phyloP scores from a whole-genome alignment of 2,329 filamentous ascomycete species.

The Trichoderma atrobrunneum region DNA sequence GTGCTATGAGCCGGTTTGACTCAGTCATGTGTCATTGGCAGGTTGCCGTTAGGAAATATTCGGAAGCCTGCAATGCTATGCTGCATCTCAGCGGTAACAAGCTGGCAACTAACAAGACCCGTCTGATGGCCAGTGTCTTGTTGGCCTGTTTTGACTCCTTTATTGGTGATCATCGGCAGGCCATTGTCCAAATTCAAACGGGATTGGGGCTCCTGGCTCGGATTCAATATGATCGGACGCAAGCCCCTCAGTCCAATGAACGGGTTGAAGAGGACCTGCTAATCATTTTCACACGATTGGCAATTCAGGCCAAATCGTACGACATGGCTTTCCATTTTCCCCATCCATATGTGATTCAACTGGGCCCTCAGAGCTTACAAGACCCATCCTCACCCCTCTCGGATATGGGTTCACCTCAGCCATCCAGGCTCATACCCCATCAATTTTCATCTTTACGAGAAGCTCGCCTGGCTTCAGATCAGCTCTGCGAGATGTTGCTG shows the following conservation, averaged over 20 bases:
- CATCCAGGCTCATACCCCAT: slow-evolving; percentile 24
- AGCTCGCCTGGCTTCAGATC: slow-evolving; percentile 56
- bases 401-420: slow-evolving; percentile 42
- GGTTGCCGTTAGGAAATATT: slow-evolving; percentile 59
- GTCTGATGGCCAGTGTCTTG: slow-evolving; percentile 63
- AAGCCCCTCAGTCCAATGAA: slow-evolving; percentile 35
- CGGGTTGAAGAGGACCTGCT: slow-evolving; percentile 57
- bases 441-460: slow-evolving; percentile 51
- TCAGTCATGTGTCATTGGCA: slow-evolving; percentile 52
- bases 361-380: slow-evolving; percentile 32
- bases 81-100: slow-evolving; percentile 43
- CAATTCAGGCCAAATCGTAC: slow-evolving; percentile 65
- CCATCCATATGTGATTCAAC: slow-evolving; percentile 57
- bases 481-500: slow-evolving; percentile 54
- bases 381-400: slow-evolving; percentile 35
- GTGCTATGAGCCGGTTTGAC: slow-evolving; percentile 30
- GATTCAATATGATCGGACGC: slow-evolving; percentile 33
- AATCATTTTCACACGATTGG: slow-evolving; percentile 61
- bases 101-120: slow-evolving; percentile 48
- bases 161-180: slow-evolving; percentile 60
- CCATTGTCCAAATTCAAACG: slow-evolving; percentile 59
- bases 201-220: slow-evolving; percentile 55
- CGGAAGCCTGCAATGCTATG: slow-evolving; percentile 53
- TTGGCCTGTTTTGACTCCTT: slow-evolving; percentile 69
- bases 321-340: slow-evolving; percentile 68